These are phyloP conservation scores for Fonsecaea pugnacius DNA, from an alignment of 2,329 filamentous ascomycete species.

Conservation along the genomic window DNA sequence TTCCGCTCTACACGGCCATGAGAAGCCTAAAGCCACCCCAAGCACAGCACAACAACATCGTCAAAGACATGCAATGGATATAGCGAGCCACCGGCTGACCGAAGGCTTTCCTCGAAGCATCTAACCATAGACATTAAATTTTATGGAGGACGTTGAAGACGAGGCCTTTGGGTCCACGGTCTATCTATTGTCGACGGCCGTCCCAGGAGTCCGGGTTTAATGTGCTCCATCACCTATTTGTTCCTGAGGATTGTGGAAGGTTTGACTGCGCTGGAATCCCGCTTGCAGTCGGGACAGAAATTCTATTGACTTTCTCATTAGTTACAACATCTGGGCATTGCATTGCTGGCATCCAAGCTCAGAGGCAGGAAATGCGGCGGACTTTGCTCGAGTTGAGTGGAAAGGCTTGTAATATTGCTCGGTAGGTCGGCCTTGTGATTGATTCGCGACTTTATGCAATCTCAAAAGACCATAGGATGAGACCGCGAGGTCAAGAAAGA, in stretches of 20 bases:
- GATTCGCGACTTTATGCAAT: not conserved
- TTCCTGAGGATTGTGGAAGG: not conserved
- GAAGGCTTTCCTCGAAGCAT: not conserved
- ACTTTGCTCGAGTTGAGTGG: not conserved
- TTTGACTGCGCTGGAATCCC: not conserved
- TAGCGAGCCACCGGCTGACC: not conserved
- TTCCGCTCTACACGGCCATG: not conserved
- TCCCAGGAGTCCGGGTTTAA: not conserved
- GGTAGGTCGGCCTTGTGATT: conserved; percentile 5
- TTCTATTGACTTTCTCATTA: conserved; percentile 2
- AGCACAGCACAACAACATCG: not conserved
- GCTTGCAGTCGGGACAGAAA: not conserved
- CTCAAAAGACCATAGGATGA: not conserved
- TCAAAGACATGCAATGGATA: not conserved
- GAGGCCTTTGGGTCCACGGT: not conserved
- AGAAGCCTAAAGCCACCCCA: not conserved
- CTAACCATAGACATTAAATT: not conserved
- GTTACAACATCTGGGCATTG: not conserved
- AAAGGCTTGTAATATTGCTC: not conserved
- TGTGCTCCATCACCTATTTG: not conserved
- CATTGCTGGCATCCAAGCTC: not conserved
- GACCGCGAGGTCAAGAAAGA: not conserved
- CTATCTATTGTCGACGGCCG: not conserved
- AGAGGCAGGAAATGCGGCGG: not conserved
- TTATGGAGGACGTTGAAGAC: not conserved